A percentile compares a stretch with the other conserved stretches of the same genome.
Conservation (phyloP, 176 grass and related monocot genomes). For the Microstegium vimineum region DNA sequence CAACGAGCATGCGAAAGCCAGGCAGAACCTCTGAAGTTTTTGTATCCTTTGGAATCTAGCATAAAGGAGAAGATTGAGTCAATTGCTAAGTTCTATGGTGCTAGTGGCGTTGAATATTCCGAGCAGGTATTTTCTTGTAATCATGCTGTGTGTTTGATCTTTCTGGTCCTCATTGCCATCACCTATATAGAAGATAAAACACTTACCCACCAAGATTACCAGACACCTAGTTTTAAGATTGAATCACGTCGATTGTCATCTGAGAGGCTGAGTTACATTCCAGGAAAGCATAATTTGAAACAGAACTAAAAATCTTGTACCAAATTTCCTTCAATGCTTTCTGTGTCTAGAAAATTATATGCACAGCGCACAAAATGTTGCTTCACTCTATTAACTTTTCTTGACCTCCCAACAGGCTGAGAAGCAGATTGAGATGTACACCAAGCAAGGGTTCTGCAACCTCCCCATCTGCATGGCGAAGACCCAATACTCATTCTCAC, state of each 20-base stretch:
- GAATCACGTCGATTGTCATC: neutral
- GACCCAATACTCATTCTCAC: constrained; percentile 95
- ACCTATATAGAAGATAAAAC: neutral
- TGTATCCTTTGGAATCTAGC: constrained; percentile 77
- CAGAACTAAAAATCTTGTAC: neutral
- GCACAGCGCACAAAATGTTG: neutral
- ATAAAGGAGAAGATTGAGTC: constrained; percentile 98
- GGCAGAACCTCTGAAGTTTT: constrained; percentile 63
- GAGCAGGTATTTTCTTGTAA: constrained; percentile 53
- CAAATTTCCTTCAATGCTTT: neutral
- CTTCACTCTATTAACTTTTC: neutral
- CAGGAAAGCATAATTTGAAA: neutral
- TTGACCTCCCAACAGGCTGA: constrained; percentile 52
- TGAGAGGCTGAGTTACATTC: neutral
- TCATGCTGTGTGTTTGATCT: neutral
- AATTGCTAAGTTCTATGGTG: constrained; percentile 87
- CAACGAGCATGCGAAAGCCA: constrained; percentile 90
- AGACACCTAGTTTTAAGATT: neutral
- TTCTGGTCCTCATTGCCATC: neutral
- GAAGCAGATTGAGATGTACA: constrained; percentile 96
- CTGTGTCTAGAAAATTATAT: neutral
- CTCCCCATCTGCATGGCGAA: constrained; percentile 98
- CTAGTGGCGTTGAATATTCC: constrained; percentile 83
- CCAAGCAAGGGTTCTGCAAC: constrained; percentile 83
- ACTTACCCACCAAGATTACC: neutral